These are phyloP conservation scores for Cyberlindnera xishuangbannaensis DNA, from an alignment of 805 yeast species.

Conservation along the genomic window DNA sequence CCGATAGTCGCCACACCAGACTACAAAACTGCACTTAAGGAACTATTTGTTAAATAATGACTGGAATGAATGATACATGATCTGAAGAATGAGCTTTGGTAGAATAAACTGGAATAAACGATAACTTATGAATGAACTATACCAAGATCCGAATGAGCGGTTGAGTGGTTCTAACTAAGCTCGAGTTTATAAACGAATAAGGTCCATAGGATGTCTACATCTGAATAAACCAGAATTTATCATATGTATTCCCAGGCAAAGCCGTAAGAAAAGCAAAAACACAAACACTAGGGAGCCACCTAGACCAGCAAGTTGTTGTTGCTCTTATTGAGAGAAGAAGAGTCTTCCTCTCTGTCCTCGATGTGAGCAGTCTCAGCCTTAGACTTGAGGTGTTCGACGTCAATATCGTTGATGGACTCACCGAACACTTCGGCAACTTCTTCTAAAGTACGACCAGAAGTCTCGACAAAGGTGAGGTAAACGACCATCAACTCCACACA, in stretches of 20 bases:
- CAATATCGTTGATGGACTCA: constrained; percentile 20
- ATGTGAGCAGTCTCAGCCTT: constrained; percentile 16
- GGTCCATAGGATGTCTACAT: too few species aligned
- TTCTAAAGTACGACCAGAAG: constrained; percentile 33
- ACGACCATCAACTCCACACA: constrained; percentile 27
- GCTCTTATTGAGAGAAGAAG: too few species aligned
- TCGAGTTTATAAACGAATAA: too few species aligned
- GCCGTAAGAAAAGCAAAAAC: neutral
- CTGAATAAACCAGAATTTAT: too few species aligned
- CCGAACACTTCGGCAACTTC: constrained; percentile 33
- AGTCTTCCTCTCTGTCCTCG: too few species aligned
- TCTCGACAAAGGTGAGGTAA: constrained; percentile 32
- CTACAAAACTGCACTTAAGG: neutral
- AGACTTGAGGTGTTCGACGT: constrained; percentile 11
- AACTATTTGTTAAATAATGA: too few species aligned
- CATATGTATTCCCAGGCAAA: too few species aligned
- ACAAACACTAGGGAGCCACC: neutral
- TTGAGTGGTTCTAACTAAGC: too few species aligned
- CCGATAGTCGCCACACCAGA: constrained; percentile 1
- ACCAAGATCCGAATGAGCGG: too few species aligned
- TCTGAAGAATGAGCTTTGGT: too few species aligned
- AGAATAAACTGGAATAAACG: neutral
- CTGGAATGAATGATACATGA: too few species aligned
- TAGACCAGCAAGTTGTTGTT: constrained; percentile 14
- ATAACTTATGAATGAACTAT: too few species aligned